phyloP scores from a whole-genome alignment of 2,329 filamentous ascomycete species.

The Colletotrichum neosansevieriae region DNA sequence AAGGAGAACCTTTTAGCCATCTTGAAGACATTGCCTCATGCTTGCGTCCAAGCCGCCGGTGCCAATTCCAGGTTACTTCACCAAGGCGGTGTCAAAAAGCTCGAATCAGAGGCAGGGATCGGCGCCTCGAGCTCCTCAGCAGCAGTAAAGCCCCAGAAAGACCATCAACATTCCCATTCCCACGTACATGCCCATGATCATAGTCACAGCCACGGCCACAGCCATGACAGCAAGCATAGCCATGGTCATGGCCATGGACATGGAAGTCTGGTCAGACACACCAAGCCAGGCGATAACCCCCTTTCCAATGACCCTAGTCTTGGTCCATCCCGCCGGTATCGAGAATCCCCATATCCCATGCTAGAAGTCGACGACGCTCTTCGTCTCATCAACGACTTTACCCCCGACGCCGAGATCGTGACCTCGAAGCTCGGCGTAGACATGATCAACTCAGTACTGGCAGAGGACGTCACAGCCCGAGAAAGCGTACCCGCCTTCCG shows the following conservation, averaged over 20 bases:
- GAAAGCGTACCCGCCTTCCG: slow-evolving; percentile 94
- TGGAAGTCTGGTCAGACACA: slow-evolving; percentile 78
- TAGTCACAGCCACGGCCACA: slow-evolving; percentile 59
- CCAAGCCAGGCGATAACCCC: slow-evolving; percentile 68
- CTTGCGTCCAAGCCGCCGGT: slow-evolving; percentile 90
- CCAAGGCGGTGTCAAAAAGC: slow-evolving; percentile 81
- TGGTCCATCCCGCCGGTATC: slow-evolving; percentile 77
- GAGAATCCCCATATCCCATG: slow-evolving; percentile 94
- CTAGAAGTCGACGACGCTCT: slow-evolving; percentile 86
- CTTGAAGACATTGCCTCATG: slow-evolving; percentile 91
- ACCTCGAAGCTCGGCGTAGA: slow-evolving; percentile 71
- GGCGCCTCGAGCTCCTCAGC: slow-evolving; percentile 36
- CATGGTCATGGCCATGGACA: slow-evolving; percentile 74
- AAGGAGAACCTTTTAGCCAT: slow-evolving; percentile 92
- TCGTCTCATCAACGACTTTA: slow-evolving; percentile 76
- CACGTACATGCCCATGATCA: slow-evolving; percentile 65
- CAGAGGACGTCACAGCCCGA: slow-evolving; percentile 81
- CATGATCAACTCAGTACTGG: slow-evolving; percentile 83
- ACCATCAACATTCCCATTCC: slow-evolving; percentile 63
- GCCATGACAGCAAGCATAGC: slow-evolving; percentile 63
- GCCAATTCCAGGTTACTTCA: slow-evolving; percentile 85
- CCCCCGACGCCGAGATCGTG: slow-evolving; percentile 71
- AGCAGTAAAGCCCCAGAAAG: slow-evolving; percentile 55
- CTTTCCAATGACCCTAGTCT: slow-evolving; percentile 72
- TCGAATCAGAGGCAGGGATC: slow-evolving; percentile 86